Percentiles rank a stretch among this genome's conserved stretches.
phyloP scores from a whole-genome alignment of 2,329 filamentous ascomycete species.

The Hirsutella rhossiliensis region DNA sequence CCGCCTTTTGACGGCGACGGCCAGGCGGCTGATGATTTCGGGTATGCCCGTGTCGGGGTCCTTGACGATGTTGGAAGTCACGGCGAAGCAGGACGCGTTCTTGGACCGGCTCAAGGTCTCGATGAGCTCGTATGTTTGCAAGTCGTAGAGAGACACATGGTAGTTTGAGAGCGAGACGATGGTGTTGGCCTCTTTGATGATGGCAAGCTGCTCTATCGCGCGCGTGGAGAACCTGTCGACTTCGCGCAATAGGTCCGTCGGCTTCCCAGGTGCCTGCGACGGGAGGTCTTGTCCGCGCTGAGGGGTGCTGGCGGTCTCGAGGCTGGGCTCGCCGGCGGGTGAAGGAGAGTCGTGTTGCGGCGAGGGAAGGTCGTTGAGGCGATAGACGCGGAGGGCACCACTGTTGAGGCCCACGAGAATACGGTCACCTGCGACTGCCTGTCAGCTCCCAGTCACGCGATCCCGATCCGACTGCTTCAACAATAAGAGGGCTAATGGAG shows the following conservation, averaged over 20 bases:
- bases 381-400: slow-evolving; percentile 79
- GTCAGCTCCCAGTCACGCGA: background rate
- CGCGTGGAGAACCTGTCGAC: slow-evolving; percentile 88
- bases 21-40: slow-evolving; percentile 82
- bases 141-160: slow-evolving; percentile 79
- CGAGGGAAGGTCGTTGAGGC: slow-evolving; percentile 57
- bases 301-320: slow-evolving; percentile 16
- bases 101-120: slow-evolving; percentile 73
- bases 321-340: slow-evolving; percentile 9
- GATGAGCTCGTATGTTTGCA: slow-evolving; percentile 71
- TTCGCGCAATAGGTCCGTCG: slow-evolving; percentile 79
- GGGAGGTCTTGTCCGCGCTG: slow-evolving; percentile 14
- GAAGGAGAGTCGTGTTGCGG: slow-evolving; percentile 20
- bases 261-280: slow-evolving; percentile 28
- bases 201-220: slow-evolving; percentile 83
- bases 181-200: slow-evolving; percentile 89
- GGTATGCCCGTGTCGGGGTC: slow-evolving; percentile 79
- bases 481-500: background rate
- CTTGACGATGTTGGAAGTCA: slow-evolving; percentile 91
- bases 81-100: slow-evolving; percentile 80
- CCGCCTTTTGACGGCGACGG: slow-evolving; percentile 85
- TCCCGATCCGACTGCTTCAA: background rate
- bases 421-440: slow-evolving; percentile 54
- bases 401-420: slow-evolving; percentile 87
- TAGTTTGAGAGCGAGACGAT: slow-evolving; percentile 86